Evolutionary conservation across 352 stramenopile species (phyloP), one percentile per base, ranked within the genome.

Genomic region (Phytophthora tentaculata): DNA sequence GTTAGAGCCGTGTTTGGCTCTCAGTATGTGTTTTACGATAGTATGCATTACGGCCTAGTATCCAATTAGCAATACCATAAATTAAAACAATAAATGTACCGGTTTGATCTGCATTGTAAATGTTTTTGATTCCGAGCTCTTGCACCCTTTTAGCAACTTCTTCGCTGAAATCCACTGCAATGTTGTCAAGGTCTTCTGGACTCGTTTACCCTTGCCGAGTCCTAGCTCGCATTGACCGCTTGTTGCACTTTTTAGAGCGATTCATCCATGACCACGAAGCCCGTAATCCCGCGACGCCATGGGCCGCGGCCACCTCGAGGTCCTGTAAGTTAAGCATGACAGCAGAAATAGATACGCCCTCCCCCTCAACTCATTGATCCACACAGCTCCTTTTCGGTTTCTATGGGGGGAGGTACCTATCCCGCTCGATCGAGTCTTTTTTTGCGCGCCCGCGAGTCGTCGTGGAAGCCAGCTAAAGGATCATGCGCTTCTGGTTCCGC

Each of bases 361-460:
- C 43, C 43, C 43, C 43, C 32, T 26, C 43, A 50, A 26, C 19
- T 50, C 43, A 28, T 50, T 26, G 10, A 50, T 50, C 43, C 17
- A 50, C 3, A 50, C 43, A 50, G 43, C 19, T 50, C 43, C 10
- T 28, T n/a, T n/a, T 50, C 43, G 28, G n/a, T 5, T 50, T 50
- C 43, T 6, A 14, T 3, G 43, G 19, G 28, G 43, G 19, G 20
- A 5, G 2, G 19, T 50, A 50, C 43, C 43, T 2, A n/a, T 50
- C 2, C 43, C 43, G n/a, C 43, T 50, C 43, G 17, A 5, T 6
- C 43, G 19, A 50, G 19, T 19, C 20, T 50, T 50, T 16, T 23
- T 50, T 50, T 50, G 39, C 13, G 3, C 39, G 16, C 39, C 39
- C 39, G 9, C 39, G 39, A 20, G 39, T 14, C 39, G 39, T 45